These are phyloP conservation scores for Termitomyces sp. DNA, from an alignment of 1,284 basidiomycete genomes.

Conservation along the genomic window DNA sequence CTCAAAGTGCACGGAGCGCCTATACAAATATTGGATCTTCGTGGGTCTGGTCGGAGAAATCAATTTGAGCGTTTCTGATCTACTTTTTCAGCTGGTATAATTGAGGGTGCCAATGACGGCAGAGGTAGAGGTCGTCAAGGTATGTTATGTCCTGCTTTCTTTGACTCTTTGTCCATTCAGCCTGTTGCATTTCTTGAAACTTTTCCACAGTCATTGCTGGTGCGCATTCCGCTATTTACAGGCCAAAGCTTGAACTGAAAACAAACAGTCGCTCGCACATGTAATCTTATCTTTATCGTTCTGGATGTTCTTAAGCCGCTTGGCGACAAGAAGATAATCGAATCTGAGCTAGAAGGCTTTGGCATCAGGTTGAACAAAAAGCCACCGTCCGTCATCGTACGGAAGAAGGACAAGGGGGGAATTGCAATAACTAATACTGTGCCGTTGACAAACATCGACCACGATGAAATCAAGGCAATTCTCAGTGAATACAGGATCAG, in stretches of 20 bases:
- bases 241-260: slow-evolving; percentile 12
- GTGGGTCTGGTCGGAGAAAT: slow-evolving; percentile 39
- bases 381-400: slow-evolving; percentile 84
- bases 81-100: slow-evolving; percentile 77
- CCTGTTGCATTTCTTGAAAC: background rate
- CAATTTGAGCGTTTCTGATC: slow-evolving; percentile 9
- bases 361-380: slow-evolving; percentile 96
- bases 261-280: slow-evolving; percentile 84
- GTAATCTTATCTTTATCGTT: slow-evolving; percentile 98
- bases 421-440: slow-evolving; percentile 94
- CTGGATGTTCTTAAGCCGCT: slow-evolving; percentile 97
- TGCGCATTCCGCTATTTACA: slow-evolving; percentile 32
- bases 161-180: background rate
- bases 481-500: slow-evolving; percentile 87
- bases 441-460: slow-evolving; percentile 94
- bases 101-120: slow-evolving; percentile 98
- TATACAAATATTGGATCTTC: slow-evolving; percentile 83
- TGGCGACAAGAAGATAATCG: slow-evolving; percentile 90
- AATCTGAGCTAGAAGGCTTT: slow-evolving; percentile 92
- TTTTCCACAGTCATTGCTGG: slow-evolving; percentile 68
- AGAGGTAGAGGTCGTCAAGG: slow-evolving; percentile 97
- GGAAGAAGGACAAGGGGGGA: slow-evolving; percentile 94
- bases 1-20: slow-evolving; percentile 93
- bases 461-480: slow-evolving; percentile 96
- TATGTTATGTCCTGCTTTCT: slow-evolving; percentile 24